Evolutionary conservation across 352 stramenopile genomes (phyloP).

Genomic region (Globisporangium canariense): DNA sequence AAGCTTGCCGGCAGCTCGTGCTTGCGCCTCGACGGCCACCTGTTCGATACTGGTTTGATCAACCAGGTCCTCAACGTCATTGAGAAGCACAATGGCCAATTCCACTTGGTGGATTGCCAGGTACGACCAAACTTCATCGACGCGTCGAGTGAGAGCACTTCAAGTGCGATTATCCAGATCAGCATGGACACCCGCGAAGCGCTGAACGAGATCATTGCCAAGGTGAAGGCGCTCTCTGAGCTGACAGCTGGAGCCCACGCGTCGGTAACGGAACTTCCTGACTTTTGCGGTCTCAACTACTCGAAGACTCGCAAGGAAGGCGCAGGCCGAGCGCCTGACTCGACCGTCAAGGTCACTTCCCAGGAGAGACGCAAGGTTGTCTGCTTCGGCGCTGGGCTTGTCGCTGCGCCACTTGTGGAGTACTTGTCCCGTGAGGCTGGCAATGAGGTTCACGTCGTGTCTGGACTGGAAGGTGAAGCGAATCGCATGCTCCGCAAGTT

Average conservation of each 20-base stretch:
- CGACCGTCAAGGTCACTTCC: conserved; percentile 38
- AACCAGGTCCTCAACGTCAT: conserved; percentile 95
- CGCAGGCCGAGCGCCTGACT: conserved; percentile 24
- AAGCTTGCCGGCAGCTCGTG: conserved; percentile 77
- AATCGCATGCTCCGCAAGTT: conserved; percentile 69
- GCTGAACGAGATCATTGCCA: conserved; percentile 82
- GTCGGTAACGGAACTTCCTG: conserved; percentile 74
- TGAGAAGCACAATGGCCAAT: conserved; percentile 84
- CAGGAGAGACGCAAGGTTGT: conserved; percentile 80
- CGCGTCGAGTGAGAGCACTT: conserved; percentile 37
- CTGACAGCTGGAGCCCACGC: conserved; percentile 85
- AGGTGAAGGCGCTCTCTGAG: conserved; percentile 82
- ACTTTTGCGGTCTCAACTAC: conserved; percentile 75
- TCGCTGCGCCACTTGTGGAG: conserved; percentile 81
- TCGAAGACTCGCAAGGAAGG: conserved; percentile 69
- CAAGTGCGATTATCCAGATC: conserved; percentile 78
- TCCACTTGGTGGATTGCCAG: conserved; percentile 90
- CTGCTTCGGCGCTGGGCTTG: conserved; percentile 83
- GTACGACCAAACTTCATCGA: conserved; percentile 79
- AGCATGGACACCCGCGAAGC: conserved; percentile 71
- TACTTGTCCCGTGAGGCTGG: conserved; percentile 73
- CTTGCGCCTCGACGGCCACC: conserved; percentile 86
- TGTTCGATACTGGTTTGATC: conserved; percentile 96
- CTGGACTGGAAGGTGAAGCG: conserved; percentile 68
- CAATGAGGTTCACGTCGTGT: conserved; percentile 78